Evolutionary conservation across 2,329 filamentous ascomycete species (phyloP), one percentile per base, ranked within the genome.

Genomic region (Ceratocystis alfenasii): DNA sequence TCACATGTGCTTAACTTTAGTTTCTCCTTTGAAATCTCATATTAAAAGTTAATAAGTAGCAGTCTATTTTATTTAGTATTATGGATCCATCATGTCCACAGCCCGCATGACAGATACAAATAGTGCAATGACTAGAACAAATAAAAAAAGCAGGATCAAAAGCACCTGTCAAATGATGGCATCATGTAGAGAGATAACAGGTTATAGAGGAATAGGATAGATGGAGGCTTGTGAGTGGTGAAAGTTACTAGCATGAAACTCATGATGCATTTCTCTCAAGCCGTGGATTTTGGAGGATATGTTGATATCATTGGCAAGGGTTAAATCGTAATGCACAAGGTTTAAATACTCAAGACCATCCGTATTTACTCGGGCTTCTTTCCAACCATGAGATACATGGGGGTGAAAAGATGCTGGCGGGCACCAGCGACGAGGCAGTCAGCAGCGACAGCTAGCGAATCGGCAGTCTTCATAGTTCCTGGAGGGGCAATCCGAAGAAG

Each of bases 321-420:
- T 41, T 41, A 41, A 41, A 41, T 12, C 3, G 36, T 17, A 53
- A 53, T 28, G 25, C 20, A 28, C 8, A 15, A 53, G 28, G 22
- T 10, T 25, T 12, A 25, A 25, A 53, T 7, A 53, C 20, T 10
- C 2, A 53, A 15, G 12, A 53, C 20, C 22, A 28, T 28, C 30
- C 20, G 5, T 5, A 22, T 53, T 66, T 66, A 68, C 66, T 68
- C 66, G 5, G 93, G 90, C 82, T 96, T 96, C 77, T 89, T 86
- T 68, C 85, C 93, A 68, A 96, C 84, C 90, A 96, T 96, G 73
- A 97, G 80, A 78, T 96, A 96, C 93, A 97, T 97, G 66, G 93
- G 93, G 1, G 93, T 97, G 78, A 97, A 97, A n/a, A 97, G 83
- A 76, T 95, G 89, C 79, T 92, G 82, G 75, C 85, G 84, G 45